Evolutionary conservation across 257 asterid genomes (phyloP).

Genomic region (Scutellaria galericulata): DNA sequence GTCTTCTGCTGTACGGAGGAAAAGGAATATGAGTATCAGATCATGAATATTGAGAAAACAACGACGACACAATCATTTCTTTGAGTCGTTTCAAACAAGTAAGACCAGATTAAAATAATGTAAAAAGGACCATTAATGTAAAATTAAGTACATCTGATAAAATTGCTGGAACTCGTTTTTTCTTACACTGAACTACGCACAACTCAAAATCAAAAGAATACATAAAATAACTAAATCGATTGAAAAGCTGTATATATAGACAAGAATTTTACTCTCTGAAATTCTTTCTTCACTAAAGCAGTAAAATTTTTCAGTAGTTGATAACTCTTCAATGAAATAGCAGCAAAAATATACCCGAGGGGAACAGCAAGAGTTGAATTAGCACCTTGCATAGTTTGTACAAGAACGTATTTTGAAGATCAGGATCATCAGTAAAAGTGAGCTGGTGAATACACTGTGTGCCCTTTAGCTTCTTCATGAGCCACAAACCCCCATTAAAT

Average conservation of each 20-base stretch:
- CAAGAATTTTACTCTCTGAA: not conserved
- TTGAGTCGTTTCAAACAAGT: not conserved
- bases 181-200: not conserved
- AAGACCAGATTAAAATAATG: not conserved
- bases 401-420: constrained; percentile 66
- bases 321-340: not conserved
- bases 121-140: not conserved
- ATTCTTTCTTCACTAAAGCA: not conserved
- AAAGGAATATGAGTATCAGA: constrained; percentile 26
- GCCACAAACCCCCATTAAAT: constrained; percentile 84
- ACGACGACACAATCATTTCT: not conserved
- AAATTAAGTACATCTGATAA: not conserved
- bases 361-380: constrained; percentile 12
- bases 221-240: not conserved
- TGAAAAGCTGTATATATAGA: not conserved
- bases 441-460: constrained; percentile 84
- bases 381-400: constrained; percentile 76
- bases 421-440: constrained; percentile 80
- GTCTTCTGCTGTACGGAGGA: not conserved
- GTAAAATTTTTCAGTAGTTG: not conserved
- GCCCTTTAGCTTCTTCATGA: constrained; percentile 81
- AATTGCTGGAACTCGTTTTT: not conserved
- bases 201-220: not conserved
- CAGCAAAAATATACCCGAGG: not conserved
- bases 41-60: constrained; percentile 7